Base-by-base conservation (phyloP, 2,329 filamentous ascomycete species). In the Diaporthe batatas region DNA sequence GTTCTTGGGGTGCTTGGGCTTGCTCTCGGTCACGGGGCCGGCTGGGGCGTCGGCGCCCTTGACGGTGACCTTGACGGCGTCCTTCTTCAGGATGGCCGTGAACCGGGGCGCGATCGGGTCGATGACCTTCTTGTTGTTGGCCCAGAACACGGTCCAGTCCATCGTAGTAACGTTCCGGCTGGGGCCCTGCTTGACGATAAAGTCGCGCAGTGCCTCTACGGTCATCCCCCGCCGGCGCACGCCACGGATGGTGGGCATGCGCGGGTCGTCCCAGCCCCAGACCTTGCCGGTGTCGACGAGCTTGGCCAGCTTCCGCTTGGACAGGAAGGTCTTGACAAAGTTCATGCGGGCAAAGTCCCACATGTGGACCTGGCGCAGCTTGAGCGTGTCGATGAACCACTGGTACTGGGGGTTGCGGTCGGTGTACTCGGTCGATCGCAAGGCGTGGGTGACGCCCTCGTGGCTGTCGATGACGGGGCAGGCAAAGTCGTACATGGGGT, bases 1-100 rank as follows among this genome's bases (percentile, higher is more conserved):
- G 85, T 98, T 97, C 89, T 98, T 98, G 79, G 90, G 91, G 83
- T 98, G 95, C 83, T 94, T 93, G 54, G 94, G 93, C 83, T 93
- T 95, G 75, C 97, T 91, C 80, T 94, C 91, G 25, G 87, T 89
- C 79, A 89, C 88, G 6, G 91, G 85, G 71, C 86, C 85, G 32
- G 89, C 86, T 1, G 90, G 91, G 0, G 89, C 91, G 58, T 93
- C 93, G 3, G 90, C 87, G 54, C 93, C 93, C 64, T 86, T 90
- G 64, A 97, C 82, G 6, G 86, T 90, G 29, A 93, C 91, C 79
- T 89, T 91, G 75, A 97, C 94, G 58, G 89, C 86, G 78, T 93
- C 88, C 78, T 93, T 91, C 78, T 91, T 88, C 72, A 90, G 85
- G 75, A 98, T 89, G 32, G 92, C 92, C 36, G 92, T 94, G 85